Percentiles rank a stretch among this genome's conserved stretches.
These are phyloP conservation scores for Anisogramma anomala DNA, from an alignment of 2,329 filamentous ascomycete species.

Conservation along the genomic window DNA sequence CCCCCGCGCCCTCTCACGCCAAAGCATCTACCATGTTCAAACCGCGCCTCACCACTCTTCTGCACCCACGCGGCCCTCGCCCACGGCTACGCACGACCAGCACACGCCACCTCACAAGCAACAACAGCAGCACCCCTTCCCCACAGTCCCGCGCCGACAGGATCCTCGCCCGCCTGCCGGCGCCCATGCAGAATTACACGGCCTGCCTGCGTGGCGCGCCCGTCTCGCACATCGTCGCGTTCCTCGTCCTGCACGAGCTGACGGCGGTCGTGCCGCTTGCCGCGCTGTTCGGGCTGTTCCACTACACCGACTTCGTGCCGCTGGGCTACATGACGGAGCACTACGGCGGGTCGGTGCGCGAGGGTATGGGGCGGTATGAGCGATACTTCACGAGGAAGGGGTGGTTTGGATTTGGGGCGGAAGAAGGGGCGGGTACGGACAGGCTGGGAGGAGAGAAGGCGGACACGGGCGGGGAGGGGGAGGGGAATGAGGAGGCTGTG, in stretches of 20 bases:
- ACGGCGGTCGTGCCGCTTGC: conserved; percentile 76
- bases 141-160: conserved; percentile 28
- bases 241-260: conserved; percentile 82
- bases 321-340: conserved; percentile 37
- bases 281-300: conserved; percentile 63
- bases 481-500: conserved; percentile 18
- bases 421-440: conserved; percentile 14
- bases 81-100: not conserved
- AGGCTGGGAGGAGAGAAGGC: too few relatives aligned
- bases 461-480: conserved; percentile 21
- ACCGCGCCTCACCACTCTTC: not conserved
- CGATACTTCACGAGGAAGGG: conserved; percentile 66
- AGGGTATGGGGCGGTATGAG: conserved; percentile 64
- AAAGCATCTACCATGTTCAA: not conserved
- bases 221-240: conserved; percentile 70
- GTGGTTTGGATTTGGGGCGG: conserved; percentile 57
- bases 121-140: conserved; percentile 1
- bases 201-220: conserved; percentile 63
- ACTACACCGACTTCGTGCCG: conserved; percentile 68
- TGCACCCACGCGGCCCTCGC: not conserved
- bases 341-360: conserved; percentile 40
- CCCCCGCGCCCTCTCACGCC: not conserved
- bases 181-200: conserved; percentile 57
- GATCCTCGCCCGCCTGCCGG: conserved; percentile 47
- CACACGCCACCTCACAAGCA: not conserved